A percentile compares a stretch with the other conserved stretches of the same genome.
Evolutionary conservation across 139 green algal species (phyloP).

Genomic region (Chlamydomonas schloesseri): DNA sequence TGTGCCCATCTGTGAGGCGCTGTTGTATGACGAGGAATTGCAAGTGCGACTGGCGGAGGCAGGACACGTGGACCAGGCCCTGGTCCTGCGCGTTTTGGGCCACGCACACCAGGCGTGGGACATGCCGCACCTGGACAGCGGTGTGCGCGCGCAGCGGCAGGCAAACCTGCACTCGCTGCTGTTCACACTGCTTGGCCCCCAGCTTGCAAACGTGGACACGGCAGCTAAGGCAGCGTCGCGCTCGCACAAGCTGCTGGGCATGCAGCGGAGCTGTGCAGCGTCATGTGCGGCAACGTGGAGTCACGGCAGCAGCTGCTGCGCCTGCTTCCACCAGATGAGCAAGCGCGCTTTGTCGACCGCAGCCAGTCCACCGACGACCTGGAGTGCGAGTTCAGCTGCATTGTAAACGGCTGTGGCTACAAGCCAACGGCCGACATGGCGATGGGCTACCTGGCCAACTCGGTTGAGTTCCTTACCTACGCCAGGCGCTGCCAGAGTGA

Average conservation of each 20-base stretch:
- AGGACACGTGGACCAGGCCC: not conserved
- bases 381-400: not conserved
- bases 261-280: not conserved
- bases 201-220: too few relatives aligned
- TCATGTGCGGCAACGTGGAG: not conserved
- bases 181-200: too few relatives aligned
- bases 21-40: not conserved
- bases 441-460: not conserved
- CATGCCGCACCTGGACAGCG: too few relatives aligned
- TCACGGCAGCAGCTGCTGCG: not conserved
- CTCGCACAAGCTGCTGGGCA: not conserved
- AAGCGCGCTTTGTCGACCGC: not conserved
- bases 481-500: not conserved
- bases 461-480: not conserved
- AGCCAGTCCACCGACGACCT: not conserved
- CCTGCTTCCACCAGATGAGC: too few relatives aligned
- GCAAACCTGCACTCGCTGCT: too few relatives aligned
- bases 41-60: not conserved
- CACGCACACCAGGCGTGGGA: too few relatives aligned
- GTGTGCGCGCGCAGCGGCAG: too few relatives aligned
- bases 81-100: too few relatives aligned
- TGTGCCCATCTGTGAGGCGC: not conserved
- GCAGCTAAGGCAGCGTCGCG: too few relatives aligned
- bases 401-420: constrained; percentile 7
- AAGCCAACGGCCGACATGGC: not conserved